phyloP scores from a whole-genome alignment of 345 rosid species.

The Brassica carinata region DNA sequence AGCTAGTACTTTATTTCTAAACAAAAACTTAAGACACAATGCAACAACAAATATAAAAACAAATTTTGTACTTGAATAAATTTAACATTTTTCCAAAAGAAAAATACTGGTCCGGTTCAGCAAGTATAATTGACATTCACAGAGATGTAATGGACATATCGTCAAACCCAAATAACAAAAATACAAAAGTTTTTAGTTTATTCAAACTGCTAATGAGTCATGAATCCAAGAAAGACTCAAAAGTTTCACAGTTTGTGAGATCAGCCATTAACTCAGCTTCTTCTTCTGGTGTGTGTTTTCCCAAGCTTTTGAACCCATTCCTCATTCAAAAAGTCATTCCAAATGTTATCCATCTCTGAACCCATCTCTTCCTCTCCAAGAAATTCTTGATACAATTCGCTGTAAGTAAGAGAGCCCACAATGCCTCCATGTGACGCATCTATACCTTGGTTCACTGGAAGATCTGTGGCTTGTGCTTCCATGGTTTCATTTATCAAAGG shows the following conservation, averaged over 20 bases:
- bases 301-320: conserved; percentile 2
- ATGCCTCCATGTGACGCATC: background rate
- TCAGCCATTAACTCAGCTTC: background rate
- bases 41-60: background rate
- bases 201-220: background rate
- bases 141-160: background rate
- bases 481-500: background rate
- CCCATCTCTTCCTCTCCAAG: background rate
- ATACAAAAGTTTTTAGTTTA: background rate
- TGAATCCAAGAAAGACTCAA: background rate
- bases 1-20: background rate
- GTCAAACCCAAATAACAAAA: background rate
- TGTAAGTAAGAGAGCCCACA: background rate
- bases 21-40: background rate
- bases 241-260: background rate
- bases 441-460: background rate
- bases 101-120: background rate
- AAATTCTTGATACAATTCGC: background rate
- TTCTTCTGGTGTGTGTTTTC: background rate
- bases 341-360: background rate
- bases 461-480: background rate
- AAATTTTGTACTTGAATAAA: background rate
- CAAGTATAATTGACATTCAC: background rate
- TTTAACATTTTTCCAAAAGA: background rate
- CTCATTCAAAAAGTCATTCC: background rate